A percentile compares a stretch with the other conserved stretches of the same genome.
Evolutionary conservation across 768 basidiomycete genomes (phyloP).

Genomic region (Russula lepida): DNA sequence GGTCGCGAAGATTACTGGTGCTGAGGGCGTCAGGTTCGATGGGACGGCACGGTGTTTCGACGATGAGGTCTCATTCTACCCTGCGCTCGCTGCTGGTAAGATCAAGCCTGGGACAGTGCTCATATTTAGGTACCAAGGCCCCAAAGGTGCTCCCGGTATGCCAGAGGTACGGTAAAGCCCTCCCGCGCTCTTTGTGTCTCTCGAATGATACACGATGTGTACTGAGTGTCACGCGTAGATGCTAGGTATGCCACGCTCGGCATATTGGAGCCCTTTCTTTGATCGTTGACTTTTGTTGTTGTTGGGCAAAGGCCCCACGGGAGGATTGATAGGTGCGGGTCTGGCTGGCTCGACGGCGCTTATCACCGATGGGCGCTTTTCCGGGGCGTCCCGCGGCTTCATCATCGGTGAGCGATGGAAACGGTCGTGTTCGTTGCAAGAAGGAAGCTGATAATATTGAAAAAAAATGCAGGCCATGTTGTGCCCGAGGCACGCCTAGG

Average conservation of each 20-base stretch:
- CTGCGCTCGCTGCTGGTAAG: constrained; percentile 62
- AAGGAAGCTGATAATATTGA: not conserved
- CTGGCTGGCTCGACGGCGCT: constrained; percentile 69
- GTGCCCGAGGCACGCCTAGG: constrained; percentile 64
- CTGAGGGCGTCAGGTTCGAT: constrained; percentile 82
- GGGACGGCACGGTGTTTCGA: constrained; percentile 41
- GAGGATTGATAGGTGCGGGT: constrained; percentile 78
- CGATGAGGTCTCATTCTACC: constrained; percentile 64
- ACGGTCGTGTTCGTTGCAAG: not conserved
- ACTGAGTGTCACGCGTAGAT: constrained; percentile 29
- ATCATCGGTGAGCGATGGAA: constrained; percentile 38
- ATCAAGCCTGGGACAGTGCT: constrained; percentile 69
- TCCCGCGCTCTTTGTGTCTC: not conserved
- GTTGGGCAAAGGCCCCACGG: constrained; percentile 54
- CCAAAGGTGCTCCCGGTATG: constrained; percentile 87
- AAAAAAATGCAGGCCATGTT: constrained; percentile 40
- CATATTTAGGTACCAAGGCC: constrained; percentile 81
- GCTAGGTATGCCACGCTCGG: constrained; percentile 32
- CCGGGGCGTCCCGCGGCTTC: constrained; percentile 67
- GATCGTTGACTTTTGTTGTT: not conserved
- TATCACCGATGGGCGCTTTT: constrained; percentile 86
- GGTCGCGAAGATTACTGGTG: constrained; percentile 90
- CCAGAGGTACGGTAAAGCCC: constrained; percentile 46
- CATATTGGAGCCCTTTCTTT: not conserved
- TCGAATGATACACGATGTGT: not conserved